Evolutionary conservation across 108 stramenopile genomes (phyloP).

Genomic region (Seminavis robusta): DNA sequence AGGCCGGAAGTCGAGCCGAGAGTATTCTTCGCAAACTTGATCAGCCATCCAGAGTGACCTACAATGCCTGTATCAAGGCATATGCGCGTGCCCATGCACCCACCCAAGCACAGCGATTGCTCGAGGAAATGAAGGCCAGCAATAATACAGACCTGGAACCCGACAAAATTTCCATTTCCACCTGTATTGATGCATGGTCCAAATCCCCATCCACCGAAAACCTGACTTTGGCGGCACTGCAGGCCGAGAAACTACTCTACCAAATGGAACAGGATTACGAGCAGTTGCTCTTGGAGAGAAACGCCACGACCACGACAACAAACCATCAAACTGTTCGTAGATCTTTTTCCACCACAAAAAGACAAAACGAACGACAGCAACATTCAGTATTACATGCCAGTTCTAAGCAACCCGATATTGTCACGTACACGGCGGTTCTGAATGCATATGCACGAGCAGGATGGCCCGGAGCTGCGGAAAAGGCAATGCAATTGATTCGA

Average conservation of each 20-base stretch:
- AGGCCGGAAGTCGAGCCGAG: slow-evolving; percentile 49
- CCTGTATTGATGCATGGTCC: slow-evolving; percentile 58
- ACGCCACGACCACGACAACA: no score
- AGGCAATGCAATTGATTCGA: slow-evolving; percentile 13
- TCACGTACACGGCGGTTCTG: slow-evolving; percentile 35
- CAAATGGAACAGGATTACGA: slow-evolving; percentile 29
- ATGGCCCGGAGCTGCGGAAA: background rate
- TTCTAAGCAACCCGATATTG: slow-evolving; percentile 36
- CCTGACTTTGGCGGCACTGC: slow-evolving; percentile 14
- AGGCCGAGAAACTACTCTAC: slow-evolving; percentile 19
- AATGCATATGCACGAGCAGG: slow-evolving; percentile 16
- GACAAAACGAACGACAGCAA: slow-evolving; percentile 15
- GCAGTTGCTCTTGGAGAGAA: no score
- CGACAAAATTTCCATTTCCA: slow-evolving; percentile 53
- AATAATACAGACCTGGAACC: slow-evolving; percentile 18
- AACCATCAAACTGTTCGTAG: slow-evolving; percentile 12
- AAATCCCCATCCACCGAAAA: background rate
- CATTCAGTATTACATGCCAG: no score
- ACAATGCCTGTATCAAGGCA: slow-evolving; percentile 51
- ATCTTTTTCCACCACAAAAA: no score
- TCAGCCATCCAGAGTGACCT: slow-evolving; percentile 27
- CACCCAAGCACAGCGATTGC: slow-evolving; percentile 37
- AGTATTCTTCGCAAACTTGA: slow-evolving; percentile 49
- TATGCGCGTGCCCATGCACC: slow-evolving; percentile 55
- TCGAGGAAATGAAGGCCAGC: slow-evolving; percentile 39